Base-by-base conservation (phyloP, 2,329 filamentous ascomycete species). In the Scleromitrula shiraiana region DNA sequence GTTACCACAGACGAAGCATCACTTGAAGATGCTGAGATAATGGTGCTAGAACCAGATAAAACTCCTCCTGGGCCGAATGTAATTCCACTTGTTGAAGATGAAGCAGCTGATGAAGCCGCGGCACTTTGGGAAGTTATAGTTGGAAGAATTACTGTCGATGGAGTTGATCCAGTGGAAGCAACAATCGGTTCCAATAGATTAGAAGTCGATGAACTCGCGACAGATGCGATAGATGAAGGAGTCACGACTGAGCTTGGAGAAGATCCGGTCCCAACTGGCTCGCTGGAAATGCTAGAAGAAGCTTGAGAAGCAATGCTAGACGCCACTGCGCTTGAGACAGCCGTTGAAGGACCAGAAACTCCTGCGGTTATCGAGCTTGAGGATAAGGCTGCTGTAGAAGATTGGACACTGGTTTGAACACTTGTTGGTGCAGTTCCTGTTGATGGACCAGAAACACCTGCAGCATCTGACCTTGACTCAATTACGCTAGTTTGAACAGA, bases 31-130 rank as follows among this genome's bases (percentile, higher is more conserved):
- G 42, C 49, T 39, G 12, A 17, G 29, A 29, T 7, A 5, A 36
- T 17, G n/a, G 46, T 17, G 32, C 46, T 43, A 24, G 46, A 43
- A 9, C 39, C 32, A 7, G 53, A 55, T n/a, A 62, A 30, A 32
- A 64, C 50, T 50, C 60, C 60, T 41, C 59, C 57, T 19, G 61
- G 61, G 9, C 55, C 55, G 48, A 63, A 60, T 7, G 56, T 57
- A 36, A 63, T 63, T 22, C 49, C 61, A 47, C 52, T 51, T 15
- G 29, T 37, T 19, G 41, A 49, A 15, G 56, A 54, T 20, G 44
- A 47, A 40, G 39, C n/a, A 24, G 50, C 44, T 2, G 53, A 37
- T 7, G 51, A 38, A 12, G 44, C 44, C 15, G 40, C 17, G 5
- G 47, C n/a, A 14, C 36, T 14, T 30, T 40, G 27, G 4, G 50